These are phyloP conservation scores for Coemansia sp. DNA, from an alignment of 192 early-diverging fungal species.

Conservation along the genomic window DNA sequence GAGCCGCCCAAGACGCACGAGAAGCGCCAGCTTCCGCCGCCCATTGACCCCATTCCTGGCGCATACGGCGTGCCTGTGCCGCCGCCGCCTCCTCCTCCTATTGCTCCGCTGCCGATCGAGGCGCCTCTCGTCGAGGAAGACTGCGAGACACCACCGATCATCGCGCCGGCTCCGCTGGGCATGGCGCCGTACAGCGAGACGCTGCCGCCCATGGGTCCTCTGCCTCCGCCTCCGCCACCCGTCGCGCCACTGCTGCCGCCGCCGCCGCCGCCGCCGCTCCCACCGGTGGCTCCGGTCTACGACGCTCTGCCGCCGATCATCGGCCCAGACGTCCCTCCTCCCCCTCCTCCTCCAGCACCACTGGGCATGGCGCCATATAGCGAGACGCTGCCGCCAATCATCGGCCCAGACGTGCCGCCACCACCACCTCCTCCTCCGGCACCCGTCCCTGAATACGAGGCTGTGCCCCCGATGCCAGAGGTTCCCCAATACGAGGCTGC, in stretches of 20 bases:
- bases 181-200: constrained; percentile 18
- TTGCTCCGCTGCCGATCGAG: constrained; percentile 5
- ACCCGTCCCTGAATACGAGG: background rate
- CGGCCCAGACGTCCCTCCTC: constrained; percentile 5
- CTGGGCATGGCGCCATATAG: constrained; percentile 18
- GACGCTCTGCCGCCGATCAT: constrained; percentile 12
- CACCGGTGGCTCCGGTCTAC: constrained; percentile 11
- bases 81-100: constrained; percentile 8
- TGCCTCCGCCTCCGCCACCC: constrained; percentile 2
- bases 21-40: constrained; percentile 18
- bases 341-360: background rate
- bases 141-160: constrained; percentile 22
- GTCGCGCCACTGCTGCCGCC: background rate
- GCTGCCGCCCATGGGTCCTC: background rate
- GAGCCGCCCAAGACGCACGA: background rate
- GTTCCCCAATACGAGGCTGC: background rate
- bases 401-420: constrained; percentile 2
- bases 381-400: constrained; percentile 12
- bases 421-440: background rate
- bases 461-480: background rate
- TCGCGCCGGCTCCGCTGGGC: constrained; percentile 4
- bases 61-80: constrained; percentile 10
- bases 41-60: constrained; percentile 3
- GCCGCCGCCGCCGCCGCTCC: constrained; percentile 9
- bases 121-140: constrained; percentile 20